Evolutionary conservation across 495 filamentous ascomycete species (phyloP).

Genomic region (Cercophora sp.): DNA sequence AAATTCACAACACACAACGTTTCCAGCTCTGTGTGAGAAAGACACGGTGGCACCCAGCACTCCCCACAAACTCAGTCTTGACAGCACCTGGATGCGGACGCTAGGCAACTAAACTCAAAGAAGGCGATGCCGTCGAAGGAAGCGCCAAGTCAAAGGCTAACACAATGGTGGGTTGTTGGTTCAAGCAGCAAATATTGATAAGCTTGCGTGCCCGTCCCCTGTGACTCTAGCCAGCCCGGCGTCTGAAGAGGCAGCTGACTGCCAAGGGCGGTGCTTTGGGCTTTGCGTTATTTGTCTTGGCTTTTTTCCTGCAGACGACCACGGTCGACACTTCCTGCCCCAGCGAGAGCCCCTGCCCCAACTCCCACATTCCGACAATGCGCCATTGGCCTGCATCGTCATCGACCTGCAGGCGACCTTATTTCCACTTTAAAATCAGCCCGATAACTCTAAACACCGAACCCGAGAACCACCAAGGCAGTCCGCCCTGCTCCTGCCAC

Average conservation of each 20-base stretch:
- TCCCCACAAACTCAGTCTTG: neutral
- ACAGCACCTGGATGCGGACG: no score
- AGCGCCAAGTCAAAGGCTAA: neutral
- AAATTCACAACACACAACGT: no score
- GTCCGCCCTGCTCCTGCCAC: no score
- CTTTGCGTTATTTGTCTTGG: no score
- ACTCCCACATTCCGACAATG: constrained; percentile 35
- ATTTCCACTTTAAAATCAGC: constrained; percentile 29
- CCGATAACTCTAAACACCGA: constrained; percentile 16
- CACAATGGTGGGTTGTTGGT: neutral
- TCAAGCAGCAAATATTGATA: constrained; percentile 7
- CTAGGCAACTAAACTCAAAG: constrained; percentile 3
- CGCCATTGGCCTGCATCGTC: constrained; percentile 33
- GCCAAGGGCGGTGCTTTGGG: no score
- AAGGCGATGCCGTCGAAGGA: constrained; percentile 1
- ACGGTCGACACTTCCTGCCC: no score
- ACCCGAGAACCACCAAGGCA: neutral
- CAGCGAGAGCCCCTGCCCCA: no score
- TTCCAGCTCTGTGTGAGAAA: no score
- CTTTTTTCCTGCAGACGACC: no score
- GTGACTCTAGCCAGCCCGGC: no score
- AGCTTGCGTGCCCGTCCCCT: constrained; percentile 5
- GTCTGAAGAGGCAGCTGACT: no score
- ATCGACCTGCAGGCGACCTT: constrained; percentile 34
- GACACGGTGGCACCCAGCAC: no score